Evolutionary conservation across 306 rosid genomes (phyloP).

Genomic region (Vicia villosa): DNA sequence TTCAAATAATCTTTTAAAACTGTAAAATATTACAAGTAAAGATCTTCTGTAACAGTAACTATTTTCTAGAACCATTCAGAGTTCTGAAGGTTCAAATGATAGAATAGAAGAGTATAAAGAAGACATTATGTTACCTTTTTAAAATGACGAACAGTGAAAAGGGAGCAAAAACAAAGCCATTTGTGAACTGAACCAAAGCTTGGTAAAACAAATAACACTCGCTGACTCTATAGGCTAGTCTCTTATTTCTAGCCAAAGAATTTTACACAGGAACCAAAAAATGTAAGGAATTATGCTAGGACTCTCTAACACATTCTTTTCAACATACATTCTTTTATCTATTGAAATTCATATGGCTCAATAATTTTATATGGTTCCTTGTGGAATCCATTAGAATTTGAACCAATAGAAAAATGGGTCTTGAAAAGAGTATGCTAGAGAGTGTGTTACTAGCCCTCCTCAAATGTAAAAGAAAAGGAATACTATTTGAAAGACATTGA

Average conservation of each 20-base stretch:
- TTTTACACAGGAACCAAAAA: constrained; percentile 32
- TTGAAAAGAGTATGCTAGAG: background rate
- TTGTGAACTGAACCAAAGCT: constrained; percentile 23
- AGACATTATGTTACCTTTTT: constrained; percentile 25
- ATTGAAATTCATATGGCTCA: background rate
- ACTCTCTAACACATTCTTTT: background rate
- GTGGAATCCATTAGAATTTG: background rate
- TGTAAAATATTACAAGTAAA: background rate
- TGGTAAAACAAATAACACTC: constrained; percentile 18
- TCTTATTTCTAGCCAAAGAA: constrained; percentile 31
- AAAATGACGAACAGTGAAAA: background rate
- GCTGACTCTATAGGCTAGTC: constrained; percentile 17
- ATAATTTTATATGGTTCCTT: background rate
- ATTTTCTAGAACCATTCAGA: background rate
- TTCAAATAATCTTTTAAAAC: background rate
- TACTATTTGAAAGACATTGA: constrained; percentile 28
- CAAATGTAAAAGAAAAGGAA: background rate
- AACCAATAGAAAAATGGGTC: background rate
- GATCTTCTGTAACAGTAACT: background rate
- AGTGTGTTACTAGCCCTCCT: background rate
- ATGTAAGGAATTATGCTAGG: background rate
- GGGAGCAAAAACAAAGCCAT: constrained; percentile 21
- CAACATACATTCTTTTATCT: background rate
- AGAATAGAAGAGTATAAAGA: background rate
- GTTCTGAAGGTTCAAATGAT: background rate